Evolutionary conservation across 345 rosid species (phyloP).

Genomic region (Toxicodendron radicans): DNA sequence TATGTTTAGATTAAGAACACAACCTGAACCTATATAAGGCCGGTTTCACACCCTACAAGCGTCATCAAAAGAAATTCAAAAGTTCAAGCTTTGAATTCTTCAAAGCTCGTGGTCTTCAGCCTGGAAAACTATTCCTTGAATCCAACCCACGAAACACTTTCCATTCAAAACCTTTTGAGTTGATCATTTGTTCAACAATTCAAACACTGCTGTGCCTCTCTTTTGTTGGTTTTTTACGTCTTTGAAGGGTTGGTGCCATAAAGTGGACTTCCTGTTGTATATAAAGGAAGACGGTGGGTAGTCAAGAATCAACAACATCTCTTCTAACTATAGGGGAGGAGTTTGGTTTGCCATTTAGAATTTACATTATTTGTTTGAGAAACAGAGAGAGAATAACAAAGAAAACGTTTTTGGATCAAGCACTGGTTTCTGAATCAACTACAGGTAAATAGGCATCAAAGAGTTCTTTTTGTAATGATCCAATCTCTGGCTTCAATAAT

Average conservation of each 20-base stretch:
- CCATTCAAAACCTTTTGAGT: conserved; percentile 13
- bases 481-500: too few species aligned
- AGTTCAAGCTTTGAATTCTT: conserved; percentile 31
- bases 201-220: neutral
- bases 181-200: neutral
- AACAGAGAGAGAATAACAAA: neutral
- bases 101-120: conserved; percentile 33
- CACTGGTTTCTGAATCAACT: neutral
- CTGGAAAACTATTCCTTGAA: conserved; percentile 11
- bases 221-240: conserved; percentile 15
- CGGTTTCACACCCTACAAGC: conserved; percentile 7
- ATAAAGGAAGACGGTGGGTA: conserved; percentile 6
- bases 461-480: neutral
- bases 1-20: neutral
- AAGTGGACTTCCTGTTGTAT: neutral
- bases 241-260: conserved; percentile 19
- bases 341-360: neutral
- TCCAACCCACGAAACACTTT: neutral
- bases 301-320: conserved; percentile 2
- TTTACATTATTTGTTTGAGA: neutral
- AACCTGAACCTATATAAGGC: neutral
- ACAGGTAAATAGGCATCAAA: neutral
- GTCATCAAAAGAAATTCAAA: conserved; percentile 5
- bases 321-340: neutral
- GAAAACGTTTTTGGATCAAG: neutral